phyloP scores from a whole-genome alignment of 176 grass and related monocot species.

The Oryza meridionalis region DNA sequence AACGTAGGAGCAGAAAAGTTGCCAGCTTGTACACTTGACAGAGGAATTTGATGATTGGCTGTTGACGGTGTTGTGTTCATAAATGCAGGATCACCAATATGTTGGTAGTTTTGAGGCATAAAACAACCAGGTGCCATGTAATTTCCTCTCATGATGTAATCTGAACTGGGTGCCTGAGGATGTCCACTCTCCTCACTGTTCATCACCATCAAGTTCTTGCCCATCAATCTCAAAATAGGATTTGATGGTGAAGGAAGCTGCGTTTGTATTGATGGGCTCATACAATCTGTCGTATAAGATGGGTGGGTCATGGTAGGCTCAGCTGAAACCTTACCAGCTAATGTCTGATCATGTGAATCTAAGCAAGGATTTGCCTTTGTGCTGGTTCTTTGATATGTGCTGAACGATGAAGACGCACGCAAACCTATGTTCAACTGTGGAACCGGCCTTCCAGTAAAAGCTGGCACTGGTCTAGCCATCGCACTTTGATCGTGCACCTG shows the following conservation, averaged over 20 bases:
- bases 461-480: slow-evolving; percentile 30
- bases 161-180: slow-evolving; percentile 56
- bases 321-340: slow-evolving; percentile 32
- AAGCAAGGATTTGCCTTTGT: slow-evolving; percentile 45
- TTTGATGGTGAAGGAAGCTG: slow-evolving; percentile 68
- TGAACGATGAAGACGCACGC: slow-evolving; percentile 67
- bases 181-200: slow-evolving; percentile 77
- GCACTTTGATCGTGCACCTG: slow-evolving; percentile 38
- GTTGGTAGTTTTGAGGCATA: slow-evolving; percentile 48
- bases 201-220: slow-evolving; percentile 89
- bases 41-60: slow-evolving; percentile 43
- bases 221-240: slow-evolving; percentile 88
- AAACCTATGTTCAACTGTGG: slow-evolving; percentile 74
- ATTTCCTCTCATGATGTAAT: slow-evolving; percentile 48
- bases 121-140: slow-evolving; percentile 59
- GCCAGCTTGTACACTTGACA: slow-evolving; percentile 44
- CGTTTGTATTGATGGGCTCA: slow-evolving; percentile 48
- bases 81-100: slow-evolving; percentile 50
- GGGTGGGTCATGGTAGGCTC: slow-evolving; percentile 46
- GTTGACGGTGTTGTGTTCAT: slow-evolving; percentile 40
- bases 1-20: slow-evolving; percentile 42
- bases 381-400: slow-evolving; percentile 65
- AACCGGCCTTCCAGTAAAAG: slow-evolving; percentile 55
- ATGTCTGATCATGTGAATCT: slow-evolving; percentile 51
- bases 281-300: slow-evolving; percentile 43